phyloP scores from a whole-genome alignment of 2,329 filamentous ascomycete genomes.

The Sporothrix luriei region DNA sequence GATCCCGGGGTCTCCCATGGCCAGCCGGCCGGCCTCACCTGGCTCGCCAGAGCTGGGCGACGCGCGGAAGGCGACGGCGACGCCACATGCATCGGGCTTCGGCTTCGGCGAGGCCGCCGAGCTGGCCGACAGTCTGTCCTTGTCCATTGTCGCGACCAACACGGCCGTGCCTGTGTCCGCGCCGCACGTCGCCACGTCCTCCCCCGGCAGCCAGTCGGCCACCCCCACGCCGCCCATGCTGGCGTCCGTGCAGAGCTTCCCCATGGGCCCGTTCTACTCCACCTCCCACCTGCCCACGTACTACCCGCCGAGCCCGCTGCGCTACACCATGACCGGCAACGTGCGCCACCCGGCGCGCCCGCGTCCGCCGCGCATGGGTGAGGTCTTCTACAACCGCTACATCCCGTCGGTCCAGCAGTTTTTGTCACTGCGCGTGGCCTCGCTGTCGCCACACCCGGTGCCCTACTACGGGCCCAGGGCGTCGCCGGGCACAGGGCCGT shows the following conservation, averaged over 20 bases:
- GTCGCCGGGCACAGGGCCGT: conserved; percentile 35
- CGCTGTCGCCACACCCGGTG: conserved; percentile 64
- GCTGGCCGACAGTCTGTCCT: background rate
- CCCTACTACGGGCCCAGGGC: conserved; percentile 63
- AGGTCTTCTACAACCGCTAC: conserved; percentile 87
- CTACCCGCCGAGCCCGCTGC: conserved; percentile 79
- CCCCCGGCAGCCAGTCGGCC: too few relatives aligned
- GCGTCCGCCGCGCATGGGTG: conserved; percentile 86
- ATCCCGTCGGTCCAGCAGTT: conserved; percentile 81
- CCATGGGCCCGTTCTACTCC: conserved; percentile 73
- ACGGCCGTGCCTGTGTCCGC: conserved; percentile 8
- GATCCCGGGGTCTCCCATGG: conserved; percentile 55
- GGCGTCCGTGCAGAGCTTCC: conserved; percentile 45
- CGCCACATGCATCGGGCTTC: background rate
- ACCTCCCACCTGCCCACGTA: conserved; percentile 86
- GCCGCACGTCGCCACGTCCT: background rate
- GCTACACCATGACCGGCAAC: conserved; percentile 77
- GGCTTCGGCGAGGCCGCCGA: conserved; percentile 30
- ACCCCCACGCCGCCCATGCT: conserved; percentile 42
- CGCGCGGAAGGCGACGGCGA: background rate
- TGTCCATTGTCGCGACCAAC: conserved; percentile 30
- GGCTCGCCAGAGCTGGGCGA: conserved; percentile 34
- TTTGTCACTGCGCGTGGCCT: conserved; percentile 84
- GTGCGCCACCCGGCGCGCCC: conserved; percentile 83
- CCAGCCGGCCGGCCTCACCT: conserved; percentile 59